Conservation (phyloP, 176 grass and related monocot genomes). For the Puya raimondii region DNA sequence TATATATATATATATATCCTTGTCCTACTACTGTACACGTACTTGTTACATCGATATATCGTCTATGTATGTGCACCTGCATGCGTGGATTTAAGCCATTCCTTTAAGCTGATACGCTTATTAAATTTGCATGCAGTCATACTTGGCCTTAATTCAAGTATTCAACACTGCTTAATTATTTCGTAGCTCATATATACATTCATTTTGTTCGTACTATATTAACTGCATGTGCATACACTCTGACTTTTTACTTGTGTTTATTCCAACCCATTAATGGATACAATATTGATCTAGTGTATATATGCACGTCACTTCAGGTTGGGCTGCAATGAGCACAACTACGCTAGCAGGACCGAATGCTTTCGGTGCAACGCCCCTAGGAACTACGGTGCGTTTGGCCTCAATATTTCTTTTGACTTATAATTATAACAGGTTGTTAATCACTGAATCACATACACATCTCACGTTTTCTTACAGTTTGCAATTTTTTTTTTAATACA, state of each 20-base stretch:
- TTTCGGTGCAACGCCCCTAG: conserved; percentile 63
- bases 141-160: no score
- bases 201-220: no score
- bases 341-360: conserved; percentile 74
- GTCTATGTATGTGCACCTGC: neutral
- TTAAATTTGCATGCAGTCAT: no score
- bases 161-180: no score
- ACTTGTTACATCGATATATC: neutral
- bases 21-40: neutral
- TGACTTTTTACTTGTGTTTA: no score
- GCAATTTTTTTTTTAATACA: no score
- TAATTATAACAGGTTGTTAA: neutral
- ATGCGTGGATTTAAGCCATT: neutral
- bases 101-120: no score
- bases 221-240: no score
- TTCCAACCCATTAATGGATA: neutral
- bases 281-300: neutral
- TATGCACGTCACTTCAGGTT: conserved; percentile 11
- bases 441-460: neutral
- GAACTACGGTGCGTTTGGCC: conserved; percentile 39
- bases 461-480: neutral
- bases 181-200: no score
- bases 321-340: conserved; percentile 75
- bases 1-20: conserved; percentile 11
- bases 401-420: neutral